Percentiles rank a stretch among this genome's conserved stretches.
Evolutionary conservation across 2,329 filamentous ascomycete species (phyloP).

Genomic region (Penicillium sumatraense): DNA sequence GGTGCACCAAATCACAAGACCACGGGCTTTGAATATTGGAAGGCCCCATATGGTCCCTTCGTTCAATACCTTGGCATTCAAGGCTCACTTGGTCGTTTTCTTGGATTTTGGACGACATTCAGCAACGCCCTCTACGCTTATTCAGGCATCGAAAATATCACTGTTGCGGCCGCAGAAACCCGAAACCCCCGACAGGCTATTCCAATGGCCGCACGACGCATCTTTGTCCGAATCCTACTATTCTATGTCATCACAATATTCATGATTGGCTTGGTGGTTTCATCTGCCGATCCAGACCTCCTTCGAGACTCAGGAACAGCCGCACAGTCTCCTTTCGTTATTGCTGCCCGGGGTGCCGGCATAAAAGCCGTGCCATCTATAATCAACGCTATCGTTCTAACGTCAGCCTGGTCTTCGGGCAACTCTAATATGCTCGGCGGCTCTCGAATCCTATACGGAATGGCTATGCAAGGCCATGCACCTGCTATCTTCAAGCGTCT

Average conservation of each 20-base stretch:
- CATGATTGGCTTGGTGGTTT: slow-evolving; percentile 49
- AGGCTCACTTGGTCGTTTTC: slow-evolving; percentile 51
- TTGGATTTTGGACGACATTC: slow-evolving; percentile 44
- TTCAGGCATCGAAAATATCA: slow-evolving; percentile 53
- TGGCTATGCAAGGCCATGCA: slow-evolving; percentile 45
- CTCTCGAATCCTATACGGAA: slow-evolving; percentile 43
- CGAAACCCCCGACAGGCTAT: slow-evolving; percentile 55
- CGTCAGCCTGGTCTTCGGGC: slow-evolving; percentile 45
- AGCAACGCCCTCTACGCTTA: slow-evolving; percentile 32
- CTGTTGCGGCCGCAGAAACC: slow-evolving; percentile 58
- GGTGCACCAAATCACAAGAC: slow-evolving; percentile 35
- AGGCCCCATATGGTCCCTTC: slow-evolving; percentile 45
- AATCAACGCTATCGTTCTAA: slow-evolving; percentile 27
- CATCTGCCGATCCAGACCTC: slow-evolving; percentile 52
- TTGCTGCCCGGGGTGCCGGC: slow-evolving; percentile 53
- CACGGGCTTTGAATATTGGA: slow-evolving; percentile 51
- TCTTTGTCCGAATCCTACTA: slow-evolving; percentile 59
- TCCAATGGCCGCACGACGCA: slow-evolving; percentile 56
- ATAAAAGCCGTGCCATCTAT: slow-evolving; percentile 33
- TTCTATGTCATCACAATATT: slow-evolving; percentile 61
- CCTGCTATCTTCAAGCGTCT: slow-evolving; percentile 39
- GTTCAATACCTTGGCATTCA: slow-evolving; percentile 44
- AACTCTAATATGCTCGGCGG: slow-evolving; percentile 46
- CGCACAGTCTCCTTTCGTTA: slow-evolving; percentile 44
- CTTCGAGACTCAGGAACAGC: slow-evolving; percentile 53